Evolutionary conservation across 2,329 filamentous ascomycete species (phyloP).

Genomic region (Microdochium bolleyi): DNA sequence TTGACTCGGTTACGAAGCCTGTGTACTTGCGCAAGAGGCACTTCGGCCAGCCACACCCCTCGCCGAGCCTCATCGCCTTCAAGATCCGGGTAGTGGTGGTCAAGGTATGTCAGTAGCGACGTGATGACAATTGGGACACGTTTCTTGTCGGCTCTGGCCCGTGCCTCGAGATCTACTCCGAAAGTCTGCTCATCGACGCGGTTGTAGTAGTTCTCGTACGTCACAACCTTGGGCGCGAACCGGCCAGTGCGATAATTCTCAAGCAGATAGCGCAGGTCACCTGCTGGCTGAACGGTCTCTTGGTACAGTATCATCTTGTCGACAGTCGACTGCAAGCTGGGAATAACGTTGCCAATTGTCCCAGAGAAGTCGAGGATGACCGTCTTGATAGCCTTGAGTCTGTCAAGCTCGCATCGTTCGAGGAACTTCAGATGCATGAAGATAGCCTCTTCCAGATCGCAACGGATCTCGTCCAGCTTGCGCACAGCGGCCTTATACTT

Average conservation of each 20-base stretch:
- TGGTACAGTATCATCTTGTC: conserved; percentile 99
- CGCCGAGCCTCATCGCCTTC: conserved; percentile 92
- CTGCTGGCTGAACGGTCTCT: conserved; percentile 90
- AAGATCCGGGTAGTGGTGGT: conserved; percentile 94
- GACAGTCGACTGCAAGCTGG: conserved; percentile 87
- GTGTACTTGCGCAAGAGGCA: conserved; percentile 78
- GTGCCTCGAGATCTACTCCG: conserved; percentile 92
- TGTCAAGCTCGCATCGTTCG: conserved; percentile 92
- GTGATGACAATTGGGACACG: conserved; percentile 90
- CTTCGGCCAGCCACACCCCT: conserved; percentile 90
- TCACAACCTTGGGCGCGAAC: conserved; percentile 82
- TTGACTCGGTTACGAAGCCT: conserved; percentile 77
- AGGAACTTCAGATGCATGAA: conserved; percentile 89
- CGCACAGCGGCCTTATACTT: conserved; percentile 82
- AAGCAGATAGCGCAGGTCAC: conserved; percentile 85
- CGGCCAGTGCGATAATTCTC: conserved; percentile 96
- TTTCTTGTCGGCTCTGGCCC: conserved; percentile 89
- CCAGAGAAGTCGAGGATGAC: conserved; percentile 97
- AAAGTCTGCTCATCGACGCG: conserved; percentile 96
- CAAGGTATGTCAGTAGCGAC: conserved; percentile 86
- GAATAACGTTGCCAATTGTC: conserved; percentile 95
- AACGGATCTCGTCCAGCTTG: conserved; percentile 83
- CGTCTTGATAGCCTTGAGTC: conserved; percentile 95
- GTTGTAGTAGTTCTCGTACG: conserved; percentile 99
- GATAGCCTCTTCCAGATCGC: conserved; percentile 92